Conservation (phyloP, 2,329 filamentous ascomycete genomes). For the Lecanicillium sp. region DNA sequence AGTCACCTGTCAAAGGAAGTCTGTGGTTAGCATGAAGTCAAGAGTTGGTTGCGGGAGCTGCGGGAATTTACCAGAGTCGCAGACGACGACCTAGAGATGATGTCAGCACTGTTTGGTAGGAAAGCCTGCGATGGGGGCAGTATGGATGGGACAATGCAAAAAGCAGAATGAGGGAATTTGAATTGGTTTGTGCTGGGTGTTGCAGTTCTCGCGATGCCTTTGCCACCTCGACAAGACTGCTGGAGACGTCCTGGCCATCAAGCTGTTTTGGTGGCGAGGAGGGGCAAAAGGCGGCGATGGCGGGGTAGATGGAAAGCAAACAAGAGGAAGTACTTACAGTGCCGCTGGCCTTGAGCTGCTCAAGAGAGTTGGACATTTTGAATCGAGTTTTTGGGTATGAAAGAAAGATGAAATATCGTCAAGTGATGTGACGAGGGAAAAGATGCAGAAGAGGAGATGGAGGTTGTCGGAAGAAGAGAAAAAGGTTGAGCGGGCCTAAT, state of each 20-base stretch:
- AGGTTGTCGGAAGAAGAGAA: constrained; percentile 11
- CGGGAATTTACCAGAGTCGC: constrained; percentile 76
- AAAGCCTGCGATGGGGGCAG: not conserved
- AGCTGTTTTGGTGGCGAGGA: not conserved
- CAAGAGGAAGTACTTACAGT: constrained; percentile 57
- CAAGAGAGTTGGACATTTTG: constrained; percentile 74
- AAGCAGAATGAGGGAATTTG: too few species aligned
- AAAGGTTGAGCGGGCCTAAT: constrained; percentile 7
- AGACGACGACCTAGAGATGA: constrained; percentile 71
- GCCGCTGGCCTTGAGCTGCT: constrained; percentile 86
- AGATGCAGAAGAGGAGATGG: not conserved
- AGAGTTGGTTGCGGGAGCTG: constrained; percentile 18
- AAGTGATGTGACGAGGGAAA: not conserved
- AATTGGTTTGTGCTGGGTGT: too few species aligned
- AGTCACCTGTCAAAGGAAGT: constrained; percentile 54
- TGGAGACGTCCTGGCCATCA: not conserved
- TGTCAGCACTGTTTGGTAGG: not conserved
- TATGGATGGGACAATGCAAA: too few species aligned
- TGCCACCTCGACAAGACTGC: not conserved
- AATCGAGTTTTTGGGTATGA: not conserved
- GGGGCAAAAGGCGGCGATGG: constrained; percentile 18
- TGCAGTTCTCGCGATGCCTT: not conserved
- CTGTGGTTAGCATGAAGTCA: constrained; percentile 23
- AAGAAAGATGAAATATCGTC: constrained; percentile 10
- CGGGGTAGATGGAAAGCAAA: constrained; percentile 19